Conservation (phyloP, 2,329 filamentous ascomycete genomes). For the Sclerotinia spermophila region DNA sequence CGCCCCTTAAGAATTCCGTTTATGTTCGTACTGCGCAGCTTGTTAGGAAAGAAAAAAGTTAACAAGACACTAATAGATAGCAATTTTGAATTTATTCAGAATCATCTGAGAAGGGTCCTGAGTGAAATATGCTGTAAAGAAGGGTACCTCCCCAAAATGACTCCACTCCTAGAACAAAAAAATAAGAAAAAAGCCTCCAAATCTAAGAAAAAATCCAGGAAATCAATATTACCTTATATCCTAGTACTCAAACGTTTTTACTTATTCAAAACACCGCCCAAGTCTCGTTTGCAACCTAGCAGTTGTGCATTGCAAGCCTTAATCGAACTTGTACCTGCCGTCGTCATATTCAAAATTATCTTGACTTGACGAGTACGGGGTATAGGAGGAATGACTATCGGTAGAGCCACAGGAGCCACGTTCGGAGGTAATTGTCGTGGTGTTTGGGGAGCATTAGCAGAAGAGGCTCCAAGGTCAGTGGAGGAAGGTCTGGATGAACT, state of each 20-base stretch:
- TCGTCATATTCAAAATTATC: neutral
- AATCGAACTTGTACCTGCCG: accelerated
- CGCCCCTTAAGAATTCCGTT: neutral
- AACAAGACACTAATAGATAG: too few relatives aligned
- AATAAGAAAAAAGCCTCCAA: neutral
- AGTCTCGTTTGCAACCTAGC: neutral
- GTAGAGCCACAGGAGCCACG: neutral
- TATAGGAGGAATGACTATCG: neutral
- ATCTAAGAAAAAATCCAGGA: neutral
- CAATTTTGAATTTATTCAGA: too few relatives aligned
- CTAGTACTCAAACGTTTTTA: neutral
- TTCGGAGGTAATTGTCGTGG: neutral
- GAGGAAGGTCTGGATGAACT: neutral
- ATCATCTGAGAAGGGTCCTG: too few relatives aligned
- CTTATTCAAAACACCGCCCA: neutral
- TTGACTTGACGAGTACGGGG: neutral
- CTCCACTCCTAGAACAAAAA: neutral
- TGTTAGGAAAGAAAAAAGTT: too few relatives aligned
- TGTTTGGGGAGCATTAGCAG: neutral
- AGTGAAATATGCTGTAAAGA: too few relatives aligned
- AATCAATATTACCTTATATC: neutral
- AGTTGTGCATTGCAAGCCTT: neutral
- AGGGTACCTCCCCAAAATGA: neutral
- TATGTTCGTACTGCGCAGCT: neutral
- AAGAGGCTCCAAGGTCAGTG: neutral